Evolutionary conservation across 177 flowering plant genomes (phyloP).

Genomic region (Telopea speciosissima): DNA sequence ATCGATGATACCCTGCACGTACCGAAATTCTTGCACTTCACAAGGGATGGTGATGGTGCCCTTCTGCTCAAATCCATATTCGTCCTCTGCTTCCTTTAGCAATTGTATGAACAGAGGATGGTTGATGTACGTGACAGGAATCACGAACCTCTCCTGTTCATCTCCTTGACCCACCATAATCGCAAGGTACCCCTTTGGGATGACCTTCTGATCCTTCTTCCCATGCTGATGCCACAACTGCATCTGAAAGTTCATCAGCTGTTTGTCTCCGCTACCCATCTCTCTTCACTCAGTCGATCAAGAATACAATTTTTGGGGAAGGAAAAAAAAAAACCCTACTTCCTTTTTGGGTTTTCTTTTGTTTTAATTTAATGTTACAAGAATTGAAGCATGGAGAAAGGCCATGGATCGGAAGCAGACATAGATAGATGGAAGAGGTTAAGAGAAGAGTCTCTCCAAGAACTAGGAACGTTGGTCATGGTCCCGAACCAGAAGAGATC

Average conservation of each 20-base stretch:
- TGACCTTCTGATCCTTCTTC: constrained; percentile 24
- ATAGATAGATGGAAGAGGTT: constrained; percentile 16
- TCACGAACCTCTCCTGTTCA: constrained; percentile 58
- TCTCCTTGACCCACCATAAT: constrained; percentile 63
- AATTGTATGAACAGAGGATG: constrained; percentile 68
- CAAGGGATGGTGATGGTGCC: constrained; percentile 81
- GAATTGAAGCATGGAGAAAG: constrained; percentile 11
- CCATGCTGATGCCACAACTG: constrained; percentile 45
- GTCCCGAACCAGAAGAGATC: no score
- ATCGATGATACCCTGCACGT: constrained; percentile 56
- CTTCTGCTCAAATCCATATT: constrained; percentile 66
- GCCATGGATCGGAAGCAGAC: constrained; percentile 23
- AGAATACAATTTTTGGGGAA: no score
- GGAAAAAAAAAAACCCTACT: not conserved
- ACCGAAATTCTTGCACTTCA: constrained; percentile 57
- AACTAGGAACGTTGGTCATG: constrained; percentile 23
- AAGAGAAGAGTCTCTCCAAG: constrained; percentile 13
- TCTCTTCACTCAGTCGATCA: not conserved
- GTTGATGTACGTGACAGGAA: constrained; percentile 66
- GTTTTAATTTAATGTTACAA: not conserved
- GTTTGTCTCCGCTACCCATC: constrained; percentile 48
- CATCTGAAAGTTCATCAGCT: constrained; percentile 31
- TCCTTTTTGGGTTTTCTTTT: not conserved
- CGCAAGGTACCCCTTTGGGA: constrained; percentile 70
- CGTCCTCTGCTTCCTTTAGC: constrained; percentile 74